Conservation (phyloP, 257 asterid species). For the Buddleja alternifolia region DNA sequence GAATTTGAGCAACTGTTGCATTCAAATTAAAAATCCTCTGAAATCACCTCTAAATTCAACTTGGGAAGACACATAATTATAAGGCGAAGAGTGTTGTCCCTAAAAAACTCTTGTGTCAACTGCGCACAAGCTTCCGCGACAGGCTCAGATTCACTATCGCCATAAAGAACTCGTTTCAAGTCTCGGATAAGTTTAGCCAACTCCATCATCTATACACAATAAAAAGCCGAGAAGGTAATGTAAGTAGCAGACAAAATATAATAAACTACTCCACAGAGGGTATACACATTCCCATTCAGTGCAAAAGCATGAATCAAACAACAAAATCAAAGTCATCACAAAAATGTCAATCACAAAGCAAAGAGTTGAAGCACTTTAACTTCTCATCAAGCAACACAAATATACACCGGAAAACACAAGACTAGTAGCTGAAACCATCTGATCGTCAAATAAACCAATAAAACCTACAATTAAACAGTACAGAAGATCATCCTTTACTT, state of each 20-base stretch:
- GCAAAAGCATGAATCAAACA: not conserved
- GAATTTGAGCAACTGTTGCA: not conserved
- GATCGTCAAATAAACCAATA: too few relatives aligned
- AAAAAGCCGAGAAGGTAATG: not conserved
- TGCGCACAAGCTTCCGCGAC: constrained; percentile 73
- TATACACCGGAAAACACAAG: too few relatives aligned
- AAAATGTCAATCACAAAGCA: not conserved
- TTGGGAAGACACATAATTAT: constrained; percentile 64
- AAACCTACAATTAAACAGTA: too few relatives aligned
- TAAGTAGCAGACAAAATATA: not conserved
- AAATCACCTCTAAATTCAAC: constrained; percentile 63
- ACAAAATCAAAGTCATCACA: not conserved
- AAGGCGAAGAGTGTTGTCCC: constrained; percentile 65
- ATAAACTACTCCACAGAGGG: not conserved
- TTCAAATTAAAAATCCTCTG: not conserved
- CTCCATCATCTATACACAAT: constrained; percentile 54
- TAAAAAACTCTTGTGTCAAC: constrained; percentile 75
- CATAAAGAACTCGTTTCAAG: constrained; percentile 62
- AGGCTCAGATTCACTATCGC: constrained; percentile 75
- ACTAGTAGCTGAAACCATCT: too few relatives aligned
- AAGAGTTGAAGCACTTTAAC: constrained; percentile 1
- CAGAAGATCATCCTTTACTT: too few relatives aligned
- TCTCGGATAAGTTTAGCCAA: constrained; percentile 65
- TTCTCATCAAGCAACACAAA: constrained; percentile 1
- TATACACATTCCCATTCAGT: not conserved